Evolutionary conservation across 2,329 filamentous ascomycete genomes (phyloP).

Genomic region (Oidium heveae): DNA sequence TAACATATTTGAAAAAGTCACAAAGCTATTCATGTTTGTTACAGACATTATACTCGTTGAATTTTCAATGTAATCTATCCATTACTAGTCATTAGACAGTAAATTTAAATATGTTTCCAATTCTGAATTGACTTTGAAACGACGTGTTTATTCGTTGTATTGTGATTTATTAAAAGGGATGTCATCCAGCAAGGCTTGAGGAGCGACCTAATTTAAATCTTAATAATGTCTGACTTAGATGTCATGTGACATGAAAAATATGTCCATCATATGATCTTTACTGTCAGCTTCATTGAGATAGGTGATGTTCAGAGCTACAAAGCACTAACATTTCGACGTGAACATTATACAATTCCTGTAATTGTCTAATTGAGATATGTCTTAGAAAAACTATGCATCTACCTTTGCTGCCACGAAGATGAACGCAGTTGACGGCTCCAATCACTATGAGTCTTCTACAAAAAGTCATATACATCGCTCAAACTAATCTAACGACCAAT

Average conservation of each 20-base stretch:
- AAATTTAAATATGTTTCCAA: neutral
- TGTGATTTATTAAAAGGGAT: neutral
- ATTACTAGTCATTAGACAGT: neutral
- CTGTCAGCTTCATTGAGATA: no score
- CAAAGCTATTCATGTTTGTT: no score
- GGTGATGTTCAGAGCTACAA: no score
- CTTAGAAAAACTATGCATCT: neutral
- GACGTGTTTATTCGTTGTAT: neutral
- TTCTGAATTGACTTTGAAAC: neutral
- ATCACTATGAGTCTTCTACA: conserved; percentile 23
- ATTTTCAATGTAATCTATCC: neutral
- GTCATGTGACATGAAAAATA: no score
- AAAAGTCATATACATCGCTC: conserved; percentile 17
- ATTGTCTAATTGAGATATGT: no score
- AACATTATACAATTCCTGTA: no score
- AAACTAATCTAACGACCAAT: neutral
- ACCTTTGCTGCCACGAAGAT: conserved; percentile 17
- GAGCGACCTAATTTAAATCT: no score
- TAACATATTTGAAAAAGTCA: no score
- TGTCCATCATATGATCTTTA: no score
- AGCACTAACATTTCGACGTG: no score
- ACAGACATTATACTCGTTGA: neutral
- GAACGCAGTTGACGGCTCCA: conserved; percentile 39
- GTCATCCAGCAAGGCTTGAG: neutral
- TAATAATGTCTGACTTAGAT: no score